Percentiles rank a stretch among this genome's conserved stretches.
phyloP scores from a whole-genome alignment of 2,329 filamentous ascomycete species.

The Xylaria sp. region DNA sequence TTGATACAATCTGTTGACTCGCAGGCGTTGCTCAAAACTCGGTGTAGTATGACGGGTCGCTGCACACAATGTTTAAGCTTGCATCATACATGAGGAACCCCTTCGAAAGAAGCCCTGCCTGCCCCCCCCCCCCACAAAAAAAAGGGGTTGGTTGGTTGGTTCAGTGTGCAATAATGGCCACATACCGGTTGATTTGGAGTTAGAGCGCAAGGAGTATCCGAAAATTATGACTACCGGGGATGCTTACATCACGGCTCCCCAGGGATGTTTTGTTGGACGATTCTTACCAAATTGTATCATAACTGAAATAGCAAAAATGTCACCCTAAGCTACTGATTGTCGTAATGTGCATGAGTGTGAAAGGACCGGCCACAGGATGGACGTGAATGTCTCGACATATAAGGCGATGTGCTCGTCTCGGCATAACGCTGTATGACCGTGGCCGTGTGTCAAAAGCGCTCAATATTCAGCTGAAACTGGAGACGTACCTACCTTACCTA shows the following conservation, averaged over 20 bases:
- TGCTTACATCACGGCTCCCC: conserved; percentile 2
- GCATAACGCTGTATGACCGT: not conserved
- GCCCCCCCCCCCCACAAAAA: too few relatives aligned
- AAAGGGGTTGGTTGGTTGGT: too few relatives aligned
- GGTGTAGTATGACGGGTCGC: not conserved
- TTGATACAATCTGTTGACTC: conserved; percentile 9
- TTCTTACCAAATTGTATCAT: conserved; percentile 27
- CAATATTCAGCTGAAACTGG: not conserved
- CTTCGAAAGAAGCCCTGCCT: too few relatives aligned
- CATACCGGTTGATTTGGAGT: conserved; percentile 14
- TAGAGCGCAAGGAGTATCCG: conserved; percentile 21
- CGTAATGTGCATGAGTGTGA: not conserved
- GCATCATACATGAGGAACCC: not conserved
- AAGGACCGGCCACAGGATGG: too few relatives aligned
- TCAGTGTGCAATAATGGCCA: not conserved
- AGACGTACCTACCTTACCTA: not conserved
- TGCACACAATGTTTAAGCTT: not conserved
- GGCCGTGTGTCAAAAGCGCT: not conserved
- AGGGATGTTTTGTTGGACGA: conserved; percentile 1
- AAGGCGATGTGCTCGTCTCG: not conserved
- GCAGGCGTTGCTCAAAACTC: conserved; percentile 12
- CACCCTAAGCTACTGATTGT: not conserved
- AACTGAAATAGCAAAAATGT: conserved; percentile 7
- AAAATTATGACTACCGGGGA: conserved; percentile 7
- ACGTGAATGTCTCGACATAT: too few relatives aligned